phyloP scores from a whole-genome alignment of 2,329 filamentous ascomycete genomes.

The Elsinoe australis region DNA sequence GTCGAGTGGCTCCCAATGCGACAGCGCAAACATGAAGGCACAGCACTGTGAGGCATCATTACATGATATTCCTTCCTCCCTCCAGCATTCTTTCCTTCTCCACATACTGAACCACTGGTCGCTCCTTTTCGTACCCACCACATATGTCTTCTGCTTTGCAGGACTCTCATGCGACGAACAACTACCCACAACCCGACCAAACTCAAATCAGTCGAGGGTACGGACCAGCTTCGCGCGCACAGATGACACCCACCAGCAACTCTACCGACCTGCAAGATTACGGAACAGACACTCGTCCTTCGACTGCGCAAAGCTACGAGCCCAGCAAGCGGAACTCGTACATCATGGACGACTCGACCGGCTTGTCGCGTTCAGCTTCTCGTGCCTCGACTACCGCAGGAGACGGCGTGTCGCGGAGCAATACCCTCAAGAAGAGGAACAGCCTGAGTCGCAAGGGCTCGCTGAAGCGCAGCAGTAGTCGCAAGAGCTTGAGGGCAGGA shows the following conservation, averaged over 20 bases:
- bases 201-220: constrained; percentile 11
- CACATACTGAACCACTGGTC: neutral
- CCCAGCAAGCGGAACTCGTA: constrained; percentile 1
- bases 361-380: constrained; percentile 56
- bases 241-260: constrained; percentile 11
- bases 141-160: neutral
- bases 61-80: neutral
- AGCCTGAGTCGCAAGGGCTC: constrained; percentile 68
- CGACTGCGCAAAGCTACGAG: constrained; percentile 13
- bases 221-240: constrained; percentile 4
- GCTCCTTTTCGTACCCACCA: neutral
- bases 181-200: constrained; percentile 5
- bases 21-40: neutral
- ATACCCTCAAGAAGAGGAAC: constrained; percentile 82
- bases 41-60: neutral
- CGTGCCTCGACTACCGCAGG: constrained; percentile 42
- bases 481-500: constrained; percentile 72
- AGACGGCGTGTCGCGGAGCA: constrained; percentile 46
- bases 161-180: neutral
- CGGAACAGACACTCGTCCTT: constrained; percentile 7
- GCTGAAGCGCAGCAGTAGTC: constrained; percentile 70
- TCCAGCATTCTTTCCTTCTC: neutral
- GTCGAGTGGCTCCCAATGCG: neutral
- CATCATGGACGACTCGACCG: constrained; percentile 34
- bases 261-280: constrained; percentile 2